Conservation (phyloP, 495 filamentous ascomycete species). For the Pseudotulostoma volvatum region DNA sequence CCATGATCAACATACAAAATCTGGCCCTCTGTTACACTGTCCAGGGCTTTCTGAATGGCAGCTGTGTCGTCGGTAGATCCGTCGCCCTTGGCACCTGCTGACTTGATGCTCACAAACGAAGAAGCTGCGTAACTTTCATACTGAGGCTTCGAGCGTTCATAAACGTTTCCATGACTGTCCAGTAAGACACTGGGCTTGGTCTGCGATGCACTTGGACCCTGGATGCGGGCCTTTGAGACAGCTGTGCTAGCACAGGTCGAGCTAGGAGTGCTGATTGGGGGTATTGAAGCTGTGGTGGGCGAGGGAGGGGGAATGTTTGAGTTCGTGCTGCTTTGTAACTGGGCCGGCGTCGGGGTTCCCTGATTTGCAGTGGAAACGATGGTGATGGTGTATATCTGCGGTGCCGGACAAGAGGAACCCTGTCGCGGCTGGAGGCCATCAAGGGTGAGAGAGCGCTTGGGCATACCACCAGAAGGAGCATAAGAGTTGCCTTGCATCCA, state of each 20-base stretch:
- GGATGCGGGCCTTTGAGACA: constrained; percentile 21
- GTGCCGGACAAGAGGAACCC: constrained; percentile 47
- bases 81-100: constrained; percentile 63
- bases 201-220: constrained; percentile 19
- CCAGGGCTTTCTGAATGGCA: constrained; percentile 53
- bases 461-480: constrained; percentile 16
- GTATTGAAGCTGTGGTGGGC: too few relatives aligned
- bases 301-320: too few relatives aligned
- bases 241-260: constrained; percentile 14
- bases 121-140: constrained; percentile 37
- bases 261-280: too few relatives aligned
- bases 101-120: constrained; percentile 54
- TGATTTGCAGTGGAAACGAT: background rate
- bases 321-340: too few relatives aligned
- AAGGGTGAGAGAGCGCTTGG: constrained; percentile 15
- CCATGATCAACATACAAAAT: constrained; percentile 69
- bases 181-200: constrained; percentile 26
- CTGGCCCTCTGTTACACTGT: constrained; percentile 41
- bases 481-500: constrained; percentile 68
- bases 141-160: constrained; percentile 50
- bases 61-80: constrained; percentile 42
- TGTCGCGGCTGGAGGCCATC: constrained; percentile 3
- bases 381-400: too few relatives aligned
- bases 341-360: background rate
- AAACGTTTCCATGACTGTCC: constrained; percentile 32